These are phyloP conservation scores for Leccinum pachyderme DNA, from an alignment of 1,284 basidiomycete genomes.

Conservation along the genomic window DNA sequence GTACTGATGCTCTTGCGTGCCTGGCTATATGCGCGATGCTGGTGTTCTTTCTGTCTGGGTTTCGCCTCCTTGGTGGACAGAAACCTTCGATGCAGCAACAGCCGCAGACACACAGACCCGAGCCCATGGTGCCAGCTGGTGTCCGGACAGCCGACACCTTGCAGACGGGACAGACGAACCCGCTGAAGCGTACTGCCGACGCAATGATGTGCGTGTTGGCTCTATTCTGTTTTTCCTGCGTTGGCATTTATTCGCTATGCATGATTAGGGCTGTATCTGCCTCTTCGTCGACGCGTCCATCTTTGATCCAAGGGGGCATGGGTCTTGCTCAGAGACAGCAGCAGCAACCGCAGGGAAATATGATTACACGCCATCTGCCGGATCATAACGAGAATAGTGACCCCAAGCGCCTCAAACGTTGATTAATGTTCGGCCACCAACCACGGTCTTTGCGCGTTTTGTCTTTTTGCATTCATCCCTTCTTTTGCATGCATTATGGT, in stretches of 20 bases:
- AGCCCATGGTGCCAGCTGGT: constrained; percentile 2
- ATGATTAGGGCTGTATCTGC: constrained; percentile 11
- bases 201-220: constrained; percentile 38
- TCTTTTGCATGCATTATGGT: not conserved
- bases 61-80: not conserved
- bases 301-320: constrained; percentile 40
- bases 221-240: not conserved
- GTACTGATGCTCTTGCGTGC: not conserved
- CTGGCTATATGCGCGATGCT: constrained; percentile 6
- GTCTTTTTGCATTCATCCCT: too few relatives aligned
- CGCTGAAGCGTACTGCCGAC: constrained; percentile 40
- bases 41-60: accelerated
- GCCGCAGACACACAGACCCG: not conserved
- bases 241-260: constrained; percentile 1
- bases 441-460: not conserved
- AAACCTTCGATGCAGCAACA: not conserved
- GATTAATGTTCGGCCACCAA: constrained; percentile 11
- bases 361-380: constrained; percentile 32
- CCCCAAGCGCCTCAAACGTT: constrained; percentile 48
- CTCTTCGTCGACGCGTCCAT: constrained; percentile 16
- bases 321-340: constrained; percentile 40
- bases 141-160: constrained; percentile 1
- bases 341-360: constrained; percentile 10
- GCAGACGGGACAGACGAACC: constrained; percentile 15
- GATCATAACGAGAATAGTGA: constrained; percentile 45